Evolutionary conservation across 495 filamentous ascomycete genomes (phyloP), one percentile per base, ranked within the genome.

Genomic region (Neurospora sp.): DNA sequence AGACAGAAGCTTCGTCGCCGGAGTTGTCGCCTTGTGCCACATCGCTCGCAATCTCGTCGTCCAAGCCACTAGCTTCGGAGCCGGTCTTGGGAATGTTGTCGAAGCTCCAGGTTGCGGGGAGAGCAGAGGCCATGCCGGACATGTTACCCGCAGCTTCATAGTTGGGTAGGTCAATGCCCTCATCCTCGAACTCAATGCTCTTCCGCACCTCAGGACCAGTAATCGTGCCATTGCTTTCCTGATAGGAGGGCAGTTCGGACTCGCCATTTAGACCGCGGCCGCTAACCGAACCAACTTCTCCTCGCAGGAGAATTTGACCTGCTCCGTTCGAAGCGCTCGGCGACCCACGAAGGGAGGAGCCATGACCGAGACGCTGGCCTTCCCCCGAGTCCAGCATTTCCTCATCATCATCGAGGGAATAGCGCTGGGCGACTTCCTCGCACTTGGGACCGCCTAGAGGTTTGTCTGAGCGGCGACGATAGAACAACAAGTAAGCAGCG

Each of bases 401-500:
- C 16, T 85, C 81, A 37, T 86, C 86, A 70, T 78, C 81, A 18
- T 78, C 79, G n/a, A 87, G 84, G 71, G 73, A 46, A 49, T 84
- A 86, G 44, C 86, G 85, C n/a, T 88, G 86, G 46, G 93, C 83
- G 49, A 96, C 87, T 75, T 91, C 82, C 74, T 93, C 86, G 54
- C 94, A 90, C 72, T 86, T 87, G 7, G 88, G 87, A 20, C 94
- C 94, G 62, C 96, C 96, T 41, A 99, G 87, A 39, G 93, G 90
- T 35, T 78, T 83, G 6, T 87, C 83, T 11, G 93, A 93, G 73
- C 93, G 92, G 71, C 96, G 94, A 39, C 96, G 92, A 83, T 98
- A 99, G 86, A 99, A 99, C 42, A 99, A 85, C 10, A 99, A 90
- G 80, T 99, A 99, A 0, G 96, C 96, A 31, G 91, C 88, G 6